Base-by-base conservation (phyloP, 169 alveolate species). In the Eimeria necatrix region DNA sequence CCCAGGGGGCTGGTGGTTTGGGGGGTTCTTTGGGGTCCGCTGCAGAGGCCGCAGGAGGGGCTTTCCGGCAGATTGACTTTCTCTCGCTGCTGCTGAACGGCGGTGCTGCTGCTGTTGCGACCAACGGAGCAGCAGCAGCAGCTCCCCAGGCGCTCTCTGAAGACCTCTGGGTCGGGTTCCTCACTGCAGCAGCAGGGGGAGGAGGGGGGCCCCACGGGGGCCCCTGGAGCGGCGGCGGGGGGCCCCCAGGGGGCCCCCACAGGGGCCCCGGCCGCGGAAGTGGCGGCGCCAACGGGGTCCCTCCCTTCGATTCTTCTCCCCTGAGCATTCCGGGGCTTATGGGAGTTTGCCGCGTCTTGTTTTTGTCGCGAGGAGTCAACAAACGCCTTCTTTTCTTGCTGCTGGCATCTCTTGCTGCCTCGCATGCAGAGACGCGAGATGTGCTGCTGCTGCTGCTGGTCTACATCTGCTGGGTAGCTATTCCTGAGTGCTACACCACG, bases 331-430 rank as follows among this genome's bases (percentile, higher is more conserved):
- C 22, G 22, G 95, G 93, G 61, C 81, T 94, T 20, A 73, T 87
- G 78, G 92, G 83, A 0, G 73, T 94, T 20, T 94, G 96, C 88
- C 52, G 95, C 9, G 93, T 94, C 12, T 61, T 94, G 53, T 94
- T 70, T 73, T 76, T 94, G 46, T 49, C 74, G 14, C 24, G 61
- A 16, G 89, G 53, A 61, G 53, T 94, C 46, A 71, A 86, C 64
- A n/a, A 80, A 24, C 70, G 74, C 18, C 87, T 88, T 16, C 49
- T 90, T 48, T 86, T 83, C 87, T 20, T 59, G 32, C 64, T 87
- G 61, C 52, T 94, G 52, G 49, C 26, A 76, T 78, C 86, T 46
- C 48, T 94, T 4, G 95, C 91, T 14, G 81, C 83, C 6, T 53
- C 96, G 24, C 95, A 94, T 61, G 83, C 74, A 9, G 89, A 84